phyloP scores from a whole-genome alignment of 108 stramenopile species.

The Skeletonema tropicum region DNA sequence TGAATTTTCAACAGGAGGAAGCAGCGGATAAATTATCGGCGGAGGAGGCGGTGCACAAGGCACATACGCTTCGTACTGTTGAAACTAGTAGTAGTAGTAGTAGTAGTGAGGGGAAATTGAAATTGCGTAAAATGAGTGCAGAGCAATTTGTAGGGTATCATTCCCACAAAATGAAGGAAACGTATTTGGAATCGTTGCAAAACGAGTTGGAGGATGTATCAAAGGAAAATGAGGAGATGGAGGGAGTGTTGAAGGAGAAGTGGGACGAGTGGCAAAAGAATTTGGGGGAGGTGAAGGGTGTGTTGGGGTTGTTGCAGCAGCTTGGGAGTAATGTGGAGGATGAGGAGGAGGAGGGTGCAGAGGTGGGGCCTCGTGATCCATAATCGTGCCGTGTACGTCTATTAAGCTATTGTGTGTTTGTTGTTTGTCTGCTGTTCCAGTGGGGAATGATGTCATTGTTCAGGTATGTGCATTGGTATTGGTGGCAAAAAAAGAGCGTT shows the following conservation, averaged over 20 bases:
- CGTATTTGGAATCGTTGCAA: constrained; percentile 21
- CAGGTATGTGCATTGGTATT: too few relatives aligned
- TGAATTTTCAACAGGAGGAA: constrained; percentile 11
- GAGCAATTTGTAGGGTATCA: constrained; percentile 32
- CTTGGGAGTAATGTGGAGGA: background rate
- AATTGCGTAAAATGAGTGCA: constrained; percentile 13
- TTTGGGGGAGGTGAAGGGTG: constrained; percentile 29
- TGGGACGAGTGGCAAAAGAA: constrained; percentile 35
- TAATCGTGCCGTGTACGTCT: background rate
- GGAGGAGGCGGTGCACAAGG: constrained; percentile 22
- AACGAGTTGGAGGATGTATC: constrained; percentile 24
- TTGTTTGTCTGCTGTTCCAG: background rate
- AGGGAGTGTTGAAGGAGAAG: constrained; percentile 31
- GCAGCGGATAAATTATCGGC: constrained; percentile 29
- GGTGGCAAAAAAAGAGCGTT: background rate
- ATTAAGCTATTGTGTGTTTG: background rate
- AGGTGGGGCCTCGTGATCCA: background rate
- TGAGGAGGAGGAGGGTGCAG: background rate
- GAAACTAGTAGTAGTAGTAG: background rate
- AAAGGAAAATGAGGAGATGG: constrained; percentile 24
- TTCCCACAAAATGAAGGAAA: constrained; percentile 31
- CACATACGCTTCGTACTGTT: constrained; percentile 2
- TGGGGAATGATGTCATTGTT: too few relatives aligned
- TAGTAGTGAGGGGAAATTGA: background rate
- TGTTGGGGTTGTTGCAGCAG: constrained; percentile 11